These are phyloP conservation scores for Phytophthora palmivora DNA, from an alignment of 352 stramenopile species.

Conservation along the genomic window DNA sequence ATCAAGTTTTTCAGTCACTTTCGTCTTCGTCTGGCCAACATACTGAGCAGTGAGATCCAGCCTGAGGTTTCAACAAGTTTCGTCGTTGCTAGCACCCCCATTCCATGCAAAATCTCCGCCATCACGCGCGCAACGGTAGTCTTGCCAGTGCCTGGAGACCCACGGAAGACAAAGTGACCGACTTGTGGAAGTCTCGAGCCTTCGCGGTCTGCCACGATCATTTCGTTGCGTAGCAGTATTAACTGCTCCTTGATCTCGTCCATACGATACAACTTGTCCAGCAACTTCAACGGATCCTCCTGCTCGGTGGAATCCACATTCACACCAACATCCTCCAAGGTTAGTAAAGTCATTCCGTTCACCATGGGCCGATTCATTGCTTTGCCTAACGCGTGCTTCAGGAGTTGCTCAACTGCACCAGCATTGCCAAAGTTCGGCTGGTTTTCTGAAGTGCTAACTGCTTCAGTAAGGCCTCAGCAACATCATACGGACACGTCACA, in stretches of 20 bases:
- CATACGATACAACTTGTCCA: constrained; percentile 69
- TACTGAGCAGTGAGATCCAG: constrained; percentile 90
- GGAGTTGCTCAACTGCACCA: constrained; percentile 82
- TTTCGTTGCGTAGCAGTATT: constrained; percentile 56
- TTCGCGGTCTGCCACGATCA: constrained; percentile 75
- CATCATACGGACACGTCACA: constrained; percentile 57
- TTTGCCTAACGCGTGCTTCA: constrained; percentile 80
- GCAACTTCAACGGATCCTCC: constrained; percentile 52
- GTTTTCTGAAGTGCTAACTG: constrained; percentile 72
- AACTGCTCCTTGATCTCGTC: constrained; percentile 69
- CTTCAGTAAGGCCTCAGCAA: constrained; percentile 60
- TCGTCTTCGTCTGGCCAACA: constrained; percentile 91
- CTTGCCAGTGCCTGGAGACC: constrained; percentile 89
- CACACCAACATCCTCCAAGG: constrained; percentile 63
- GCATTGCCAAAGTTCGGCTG: constrained; percentile 93
- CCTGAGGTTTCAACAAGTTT: constrained; percentile 93
- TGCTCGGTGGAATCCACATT: neutral
- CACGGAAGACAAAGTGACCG: constrained; percentile 90
- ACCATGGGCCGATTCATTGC: constrained; percentile 57
- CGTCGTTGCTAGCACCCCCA: constrained; percentile 91
- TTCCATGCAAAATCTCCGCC: constrained; percentile 93
- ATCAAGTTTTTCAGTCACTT: constrained; percentile 87
- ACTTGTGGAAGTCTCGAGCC: constrained; percentile 63
- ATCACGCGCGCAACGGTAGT: constrained; percentile 92
- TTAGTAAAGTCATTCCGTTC: constrained; percentile 45